Conservation (phyloP, 345 rosid genomes). For the Salix udensis region DNA sequence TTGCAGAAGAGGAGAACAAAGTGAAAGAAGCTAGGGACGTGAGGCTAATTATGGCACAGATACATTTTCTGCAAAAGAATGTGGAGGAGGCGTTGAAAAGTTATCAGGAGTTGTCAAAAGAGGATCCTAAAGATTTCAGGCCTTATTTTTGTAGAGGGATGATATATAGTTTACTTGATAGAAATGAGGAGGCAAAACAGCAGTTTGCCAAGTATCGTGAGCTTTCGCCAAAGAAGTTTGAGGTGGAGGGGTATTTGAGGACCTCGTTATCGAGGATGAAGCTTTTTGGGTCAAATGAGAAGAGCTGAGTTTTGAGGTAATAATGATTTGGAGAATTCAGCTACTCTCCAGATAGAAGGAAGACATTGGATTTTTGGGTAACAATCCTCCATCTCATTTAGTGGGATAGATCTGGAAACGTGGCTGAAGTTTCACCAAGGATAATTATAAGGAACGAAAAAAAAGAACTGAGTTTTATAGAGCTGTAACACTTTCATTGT, state of each 20-base stretch:
- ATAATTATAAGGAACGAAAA: conserved; percentile 2
- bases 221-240: conserved; percentile 67
- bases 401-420: conserved; percentile 1
- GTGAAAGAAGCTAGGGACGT: conserved; percentile 74
- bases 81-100: conserved; percentile 77
- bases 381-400: background rate
- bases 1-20: conserved; percentile 56
- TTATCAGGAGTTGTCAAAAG: conserved; percentile 58
- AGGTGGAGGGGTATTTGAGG: conserved; percentile 76
- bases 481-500: background rate
- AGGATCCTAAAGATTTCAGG: conserved; percentile 74
- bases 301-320: conserved; percentile 34
- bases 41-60: conserved; percentile 83
- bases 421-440: background rate
- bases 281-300: conserved; percentile 56
- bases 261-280: conserved; percentile 68
- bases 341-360: background rate
- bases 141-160: conserved; percentile 78
- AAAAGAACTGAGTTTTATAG: background rate
- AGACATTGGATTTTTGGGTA: background rate
- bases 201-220: conserved; percentile 72
- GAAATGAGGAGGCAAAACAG: conserved; percentile 70
- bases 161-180: conserved; percentile 74
- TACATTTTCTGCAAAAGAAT: conserved; percentile 74
- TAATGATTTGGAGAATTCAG: conserved; percentile 9